Evolutionary conservation across 2,329 filamentous ascomycete genomes (phyloP).

Genomic region (Fusarium sp.): DNA sequence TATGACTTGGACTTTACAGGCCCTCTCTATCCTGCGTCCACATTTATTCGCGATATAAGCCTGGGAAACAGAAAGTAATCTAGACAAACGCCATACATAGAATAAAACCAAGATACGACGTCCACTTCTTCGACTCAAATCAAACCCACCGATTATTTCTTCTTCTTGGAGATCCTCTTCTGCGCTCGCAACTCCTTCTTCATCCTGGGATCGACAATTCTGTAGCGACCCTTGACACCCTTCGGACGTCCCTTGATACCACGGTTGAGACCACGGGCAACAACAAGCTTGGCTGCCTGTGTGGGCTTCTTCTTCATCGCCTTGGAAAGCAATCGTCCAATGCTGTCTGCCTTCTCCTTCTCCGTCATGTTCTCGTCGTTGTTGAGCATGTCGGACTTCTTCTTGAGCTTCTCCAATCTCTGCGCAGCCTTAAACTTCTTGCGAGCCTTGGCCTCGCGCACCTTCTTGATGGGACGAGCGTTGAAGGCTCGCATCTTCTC

Average conservation of each 20-base stretch:
- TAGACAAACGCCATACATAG: conserved; percentile 19
- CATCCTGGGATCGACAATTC: conserved; percentile 94
- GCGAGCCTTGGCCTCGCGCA: conserved; percentile 92
- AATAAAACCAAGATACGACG: conserved; percentile 30
- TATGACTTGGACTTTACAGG: conserved; percentile 85
- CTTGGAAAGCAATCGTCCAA: conserved; percentile 83
- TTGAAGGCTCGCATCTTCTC: conserved; percentile 94
- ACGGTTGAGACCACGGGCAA: conserved; percentile 85
- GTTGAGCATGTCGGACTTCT: conserved; percentile 92
- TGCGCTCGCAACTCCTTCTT: conserved; percentile 95
- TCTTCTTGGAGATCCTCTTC: conserved; percentile 82
- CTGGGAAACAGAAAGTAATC: conserved; percentile 28
- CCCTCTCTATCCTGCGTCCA: conserved; percentile 72
- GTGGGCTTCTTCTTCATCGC: conserved; percentile 89
- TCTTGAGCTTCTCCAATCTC: conserved; percentile 91
- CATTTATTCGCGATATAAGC: conserved; percentile 64
- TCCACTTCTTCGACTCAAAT: conserved; percentile 25
- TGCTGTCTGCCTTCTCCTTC: conserved; percentile 92
- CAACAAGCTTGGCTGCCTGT: conserved; percentile 86
- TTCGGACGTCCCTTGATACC: conserved; percentile 88
- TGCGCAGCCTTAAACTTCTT: conserved; percentile 98
- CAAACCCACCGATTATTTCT: conserved; percentile 57
- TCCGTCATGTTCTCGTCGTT: conserved; percentile 94
- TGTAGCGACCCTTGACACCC: conserved; percentile 95
- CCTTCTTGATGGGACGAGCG: conserved; percentile 98